Evolutionary conservation across 495 filamentous ascomycete genomes (phyloP), one percentile per base, ranked within the genome.

Genomic region (Aspergillus biplanus): DNA sequence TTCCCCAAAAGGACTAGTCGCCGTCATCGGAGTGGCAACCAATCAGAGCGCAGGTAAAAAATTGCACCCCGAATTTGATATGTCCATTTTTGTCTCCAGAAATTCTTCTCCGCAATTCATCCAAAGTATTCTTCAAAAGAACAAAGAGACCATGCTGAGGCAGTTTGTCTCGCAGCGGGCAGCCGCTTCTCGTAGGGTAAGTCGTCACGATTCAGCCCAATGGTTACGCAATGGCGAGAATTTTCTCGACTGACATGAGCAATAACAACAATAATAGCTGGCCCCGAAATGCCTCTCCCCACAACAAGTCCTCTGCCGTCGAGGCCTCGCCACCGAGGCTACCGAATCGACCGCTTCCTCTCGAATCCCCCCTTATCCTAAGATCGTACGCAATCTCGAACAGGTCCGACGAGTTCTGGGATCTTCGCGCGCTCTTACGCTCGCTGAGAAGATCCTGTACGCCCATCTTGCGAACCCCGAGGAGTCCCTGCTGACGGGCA

Each of bases 371-470:
- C 87, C 87, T n/a, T 91, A 91, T 73, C 69, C 75, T 9, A 87
- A 85, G 68, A 83, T 90, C 32, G 70, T 86, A 31, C 73, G 78
- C 33, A 85, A 82, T 56, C 79, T 92, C 7, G 69, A 77, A 13
- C 72, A 87, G 70, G 92, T 96, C 31, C 90, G 92, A 21, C 82
- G 84, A 33, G 83, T 96, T 7, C 82, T 96, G 34, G 89, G 90
- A 5, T 73, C 79, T 18, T 73, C 79, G 8, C 86, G 88, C 47
- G 80, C 82, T 21, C 85, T 99, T 39, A 97, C 95, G 4, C 83
- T 98, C 39, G 92, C 95, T 52, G 95, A 99, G 78, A 99, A 99
- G 83, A 97, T 97, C 64, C 84, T 99, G 44, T 99, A 98, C 81
- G 92, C 95, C 66, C 95, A 99, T 82, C 80, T 99, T 56, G 88